These are phyloP conservation scores for Bombardia bombarda DNA, from an alignment of 495 filamentous ascomycete species.

Conservation along the genomic window DNA sequence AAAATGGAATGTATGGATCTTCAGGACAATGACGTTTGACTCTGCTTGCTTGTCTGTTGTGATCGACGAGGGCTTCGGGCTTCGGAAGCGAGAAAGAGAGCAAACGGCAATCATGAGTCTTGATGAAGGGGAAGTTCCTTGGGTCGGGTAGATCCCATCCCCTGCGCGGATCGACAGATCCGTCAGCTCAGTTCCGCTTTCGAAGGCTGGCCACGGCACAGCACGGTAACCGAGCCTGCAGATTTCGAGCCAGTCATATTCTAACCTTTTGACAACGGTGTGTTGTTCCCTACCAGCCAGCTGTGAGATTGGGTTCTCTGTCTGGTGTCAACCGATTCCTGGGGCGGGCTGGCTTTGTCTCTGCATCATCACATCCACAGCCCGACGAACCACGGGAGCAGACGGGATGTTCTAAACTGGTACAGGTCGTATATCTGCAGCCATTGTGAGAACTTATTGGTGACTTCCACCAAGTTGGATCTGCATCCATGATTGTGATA, in stretches of 20 bases:
- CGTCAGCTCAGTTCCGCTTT: conserved; percentile 16
- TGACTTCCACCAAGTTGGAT: neutral
- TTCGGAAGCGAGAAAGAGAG: neutral
- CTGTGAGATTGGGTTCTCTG: neutral
- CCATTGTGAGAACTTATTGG: neutral
- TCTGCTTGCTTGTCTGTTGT: too few relatives aligned
- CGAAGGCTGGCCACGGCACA: conserved; percentile 1
- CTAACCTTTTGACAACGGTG: neutral
- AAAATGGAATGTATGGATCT: neutral
- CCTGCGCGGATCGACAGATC: conserved; percentile 22
- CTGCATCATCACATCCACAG: neutral
- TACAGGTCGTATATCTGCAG: neutral
- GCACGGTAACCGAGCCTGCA: neutral
- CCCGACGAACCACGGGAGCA: neutral
- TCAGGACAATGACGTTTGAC: neutral
- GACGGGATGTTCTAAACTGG: neutral
- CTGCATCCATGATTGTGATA: neutral
- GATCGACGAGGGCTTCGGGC: neutral
- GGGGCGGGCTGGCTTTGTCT: too few relatives aligned
- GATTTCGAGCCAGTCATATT: neutral
- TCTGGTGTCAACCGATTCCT: neutral
- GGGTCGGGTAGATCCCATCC: conserved; percentile 11
- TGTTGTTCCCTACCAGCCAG: neutral
- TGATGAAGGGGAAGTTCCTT: neutral
- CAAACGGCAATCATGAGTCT: neutral